phyloP scores from a whole-genome alignment of 2,329 filamentous ascomycete species.

The Xylariaceae sp. region DNA sequence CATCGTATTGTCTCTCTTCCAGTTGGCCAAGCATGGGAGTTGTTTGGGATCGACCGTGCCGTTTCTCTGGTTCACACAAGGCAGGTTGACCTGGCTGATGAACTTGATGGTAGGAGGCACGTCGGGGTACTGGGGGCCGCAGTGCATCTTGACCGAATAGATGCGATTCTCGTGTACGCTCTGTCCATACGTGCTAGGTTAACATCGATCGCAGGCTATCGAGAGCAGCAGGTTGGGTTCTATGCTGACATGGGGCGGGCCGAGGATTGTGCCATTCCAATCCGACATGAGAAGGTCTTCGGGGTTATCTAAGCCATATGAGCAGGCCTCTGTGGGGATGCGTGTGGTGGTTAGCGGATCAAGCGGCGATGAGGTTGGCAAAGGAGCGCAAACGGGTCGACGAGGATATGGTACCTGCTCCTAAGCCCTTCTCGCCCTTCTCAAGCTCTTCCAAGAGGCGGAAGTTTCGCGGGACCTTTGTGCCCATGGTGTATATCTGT shows the following conservation, averaged over 20 bases:
- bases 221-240: neutral
- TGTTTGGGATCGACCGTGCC: slow-evolving; percentile 81
- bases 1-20: slow-evolving; percentile 93
- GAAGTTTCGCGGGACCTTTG: slow-evolving; percentile 92
- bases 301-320: slow-evolving; percentile 88
- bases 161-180: slow-evolving; percentile 98
- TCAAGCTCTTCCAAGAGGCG: slow-evolving; percentile 94
- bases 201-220: neutral
- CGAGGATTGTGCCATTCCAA: slow-evolving; percentile 97
- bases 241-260: slow-evolving; percentile 80
- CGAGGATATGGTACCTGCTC: slow-evolving; percentile 58
- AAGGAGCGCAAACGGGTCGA: neutral
- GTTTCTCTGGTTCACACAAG: slow-evolving; percentile 76
- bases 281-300: slow-evolving; percentile 96
- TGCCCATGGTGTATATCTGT: slow-evolving; percentile 30
- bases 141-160: slow-evolving; percentile 96
- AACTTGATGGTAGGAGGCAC: slow-evolving; percentile 86
- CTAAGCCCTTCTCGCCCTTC: slow-evolving; percentile 96
- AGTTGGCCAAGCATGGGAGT: slow-evolving; percentile 78
- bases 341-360: neutral
- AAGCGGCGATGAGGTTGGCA: neutral
- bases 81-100: slow-evolving; percentile 91
- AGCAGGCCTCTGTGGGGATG: slow-evolving; percentile 71
- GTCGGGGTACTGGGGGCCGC: slow-evolving; percentile 84
- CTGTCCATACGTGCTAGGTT: slow-evolving; percentile 37